Conservation (phyloP, 2,329 filamentous ascomycete genomes). For the Colletotrichum horii region DNA sequence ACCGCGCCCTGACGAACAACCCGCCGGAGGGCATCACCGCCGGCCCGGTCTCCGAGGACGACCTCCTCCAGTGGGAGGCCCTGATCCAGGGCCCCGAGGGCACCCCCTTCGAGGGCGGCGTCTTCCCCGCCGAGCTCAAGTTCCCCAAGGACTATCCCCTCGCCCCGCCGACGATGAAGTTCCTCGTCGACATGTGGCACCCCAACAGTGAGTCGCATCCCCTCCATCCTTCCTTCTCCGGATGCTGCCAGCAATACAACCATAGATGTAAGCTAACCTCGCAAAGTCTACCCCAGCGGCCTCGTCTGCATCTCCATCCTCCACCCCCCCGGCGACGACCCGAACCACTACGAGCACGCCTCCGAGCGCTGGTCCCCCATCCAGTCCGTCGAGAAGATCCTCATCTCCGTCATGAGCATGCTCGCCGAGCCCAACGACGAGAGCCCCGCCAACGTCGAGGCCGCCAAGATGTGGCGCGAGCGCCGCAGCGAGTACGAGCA, state of each 20-base stretch:
- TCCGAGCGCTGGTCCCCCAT: slow-evolving; percentile 96
- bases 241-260: neutral
- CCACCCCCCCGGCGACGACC: slow-evolving; percentile 94
- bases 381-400: slow-evolving; percentile 96
- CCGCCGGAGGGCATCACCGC: slow-evolving; percentile 98
- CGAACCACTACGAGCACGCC: slow-evolving; percentile 97
- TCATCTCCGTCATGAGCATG: slow-evolving; percentile 98
- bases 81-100: slow-evolving; percentile 94
- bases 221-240: neutral
- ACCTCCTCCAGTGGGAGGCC: slow-evolving; percentile 95
- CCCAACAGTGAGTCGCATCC: slow-evolving; percentile 74
- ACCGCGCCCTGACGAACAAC: slow-evolving; percentile 90
- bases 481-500: slow-evolving; percentile 82
- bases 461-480: slow-evolving; percentile 95
- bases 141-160: slow-evolving; percentile 98
- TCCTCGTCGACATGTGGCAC: slow-evolving; percentile 93
- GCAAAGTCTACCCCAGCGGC: slow-evolving; percentile 84
- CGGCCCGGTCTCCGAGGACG: slow-evolving; percentile 90
- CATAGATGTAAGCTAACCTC: neutral
- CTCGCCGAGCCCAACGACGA: slow-evolving; percentile 96
- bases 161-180: slow-evolving; percentile 94
- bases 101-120: slow-evolving; percentile 93
- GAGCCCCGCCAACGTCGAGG: slow-evolving; percentile 94
- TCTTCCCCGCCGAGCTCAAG: slow-evolving; percentile 93
- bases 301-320: slow-evolving; percentile 98